Conservation (phyloP, 345 rosid species). For the Brassica rapa region DNA sequence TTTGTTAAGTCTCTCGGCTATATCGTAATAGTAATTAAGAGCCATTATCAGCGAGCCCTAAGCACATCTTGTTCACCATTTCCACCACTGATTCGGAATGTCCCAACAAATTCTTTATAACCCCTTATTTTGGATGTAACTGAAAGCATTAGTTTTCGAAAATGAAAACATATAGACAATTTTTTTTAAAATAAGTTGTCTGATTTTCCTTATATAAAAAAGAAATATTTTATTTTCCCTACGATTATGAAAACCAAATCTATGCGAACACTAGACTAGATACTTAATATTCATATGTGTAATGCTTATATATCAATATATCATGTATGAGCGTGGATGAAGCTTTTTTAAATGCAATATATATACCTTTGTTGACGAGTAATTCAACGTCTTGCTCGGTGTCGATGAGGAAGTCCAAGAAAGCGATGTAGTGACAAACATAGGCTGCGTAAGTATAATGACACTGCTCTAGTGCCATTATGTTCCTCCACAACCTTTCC, state of each 20-base stretch:
- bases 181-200: not conserved
- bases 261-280: too few relatives aligned
- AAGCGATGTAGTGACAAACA: conserved; percentile 15
- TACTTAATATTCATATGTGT: too few relatives aligned
- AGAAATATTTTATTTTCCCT: not conserved
- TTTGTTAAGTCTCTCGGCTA: not conserved
- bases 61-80: not conserved
- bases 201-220: too few relatives aligned
- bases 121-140: not conserved
- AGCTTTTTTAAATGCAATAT: too few relatives aligned
- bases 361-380: too few relatives aligned
- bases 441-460: not conserved
- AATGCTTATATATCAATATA: too few relatives aligned
- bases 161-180: not conserved
- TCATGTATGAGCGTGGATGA: too few relatives aligned
- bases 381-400: not conserved
- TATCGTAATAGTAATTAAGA: not conserved
- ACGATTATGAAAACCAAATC: too few relatives aligned
- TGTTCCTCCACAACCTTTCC: conserved; percentile 10
- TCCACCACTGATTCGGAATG: not conserved
- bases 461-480: conserved; percentile 42
- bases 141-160: not conserved
- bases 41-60: not conserved
- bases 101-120: not conserved
- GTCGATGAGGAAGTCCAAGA: conserved; percentile 39